phyloP scores from a whole-genome alignment of 495 filamentous ascomycete genomes.

The Aspergillus ostianus region DNA sequence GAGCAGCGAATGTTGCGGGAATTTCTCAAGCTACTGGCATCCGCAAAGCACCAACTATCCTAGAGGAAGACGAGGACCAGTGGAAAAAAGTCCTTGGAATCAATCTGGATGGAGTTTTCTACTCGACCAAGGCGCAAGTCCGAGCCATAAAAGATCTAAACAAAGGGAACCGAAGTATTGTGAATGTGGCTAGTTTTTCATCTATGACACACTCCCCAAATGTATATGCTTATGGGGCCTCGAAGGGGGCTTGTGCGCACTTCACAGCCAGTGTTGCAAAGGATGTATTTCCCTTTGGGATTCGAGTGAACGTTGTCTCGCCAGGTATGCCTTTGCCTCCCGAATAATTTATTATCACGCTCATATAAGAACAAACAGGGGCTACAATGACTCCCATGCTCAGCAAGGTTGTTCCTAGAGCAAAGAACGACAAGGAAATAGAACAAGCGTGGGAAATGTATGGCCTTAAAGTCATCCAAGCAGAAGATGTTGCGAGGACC shows the following conservation, averaged over 20 bases:
- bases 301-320: conserved; percentile 10
- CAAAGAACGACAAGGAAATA: conserved; percentile 1
- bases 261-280: conserved; percentile 7
- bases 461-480: conserved; percentile 1
- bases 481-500: conserved; percentile 11
- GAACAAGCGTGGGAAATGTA: not conserved
- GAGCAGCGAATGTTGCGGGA: conserved; percentile 10
- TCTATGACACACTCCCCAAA: conserved; percentile 5
- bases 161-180: conserved; percentile 3
- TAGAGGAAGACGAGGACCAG: conserved; percentile 9
- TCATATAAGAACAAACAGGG: not conserved
- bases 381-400: conserved; percentile 9
- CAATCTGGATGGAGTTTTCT: conserved; percentile 16
- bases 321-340: conserved; percentile 6
- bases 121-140: conserved; percentile 3
- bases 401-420: not conserved
- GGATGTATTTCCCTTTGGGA: conserved; percentile 8
- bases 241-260: conserved; percentile 5
- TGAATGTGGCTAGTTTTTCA: conserved; percentile 12
- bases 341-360: too few species aligned
- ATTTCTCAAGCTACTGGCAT: conserved; percentile 4
- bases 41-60: not conserved
- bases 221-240: conserved; percentile 12
- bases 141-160: conserved; percentile 11
- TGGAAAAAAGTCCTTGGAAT: conserved; percentile 5